Percentiles rank a stretch among this genome's conserved stretches.
Evolutionary conservation across 306 rosid genomes (phyloP).

Genomic region (Cicer yamashitae): DNA sequence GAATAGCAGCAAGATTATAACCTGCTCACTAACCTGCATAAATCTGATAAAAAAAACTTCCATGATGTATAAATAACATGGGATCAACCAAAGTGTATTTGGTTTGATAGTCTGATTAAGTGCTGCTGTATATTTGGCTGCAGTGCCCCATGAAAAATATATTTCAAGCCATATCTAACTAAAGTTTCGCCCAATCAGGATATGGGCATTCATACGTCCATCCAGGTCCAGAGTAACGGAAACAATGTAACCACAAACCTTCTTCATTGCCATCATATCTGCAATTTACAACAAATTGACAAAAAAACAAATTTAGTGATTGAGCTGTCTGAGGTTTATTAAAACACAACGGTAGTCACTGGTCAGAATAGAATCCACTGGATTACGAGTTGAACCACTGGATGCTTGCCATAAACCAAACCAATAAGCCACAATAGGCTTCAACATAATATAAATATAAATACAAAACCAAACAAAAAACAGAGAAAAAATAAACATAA

Average conservation of each 20-base stretch:
- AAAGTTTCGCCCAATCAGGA: constrained; percentile 81
- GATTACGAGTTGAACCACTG: neutral
- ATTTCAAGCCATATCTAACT: constrained; percentile 29
- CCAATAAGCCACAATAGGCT: neutral
- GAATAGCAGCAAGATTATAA: constrained; percentile 18
- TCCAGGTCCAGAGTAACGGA: constrained; percentile 77
- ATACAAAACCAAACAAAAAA: constrained; percentile 9
- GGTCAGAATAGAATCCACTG: constrained; percentile 8
- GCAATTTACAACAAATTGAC: constrained; percentile 46
- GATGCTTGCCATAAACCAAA: constrained; percentile 28
- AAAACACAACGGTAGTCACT: constrained; percentile 3
- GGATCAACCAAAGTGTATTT: neutral
- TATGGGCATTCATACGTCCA: constrained; percentile 85
- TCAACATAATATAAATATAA: neutral
- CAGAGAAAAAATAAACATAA: neutral
- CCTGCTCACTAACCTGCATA: constrained; percentile 1
- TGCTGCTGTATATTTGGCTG: neutral
- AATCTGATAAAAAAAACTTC: neutral
- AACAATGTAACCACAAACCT: constrained; percentile 83
- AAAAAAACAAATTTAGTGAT: neutral
- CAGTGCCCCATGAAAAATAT: constrained; percentile 16
- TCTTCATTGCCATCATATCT: constrained; percentile 74
- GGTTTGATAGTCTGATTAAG: neutral
- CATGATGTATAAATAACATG: neutral
- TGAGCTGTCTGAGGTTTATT: constrained; percentile 15